Percentiles rank a stretch among this genome's conserved stretches.
Conservation (phyloP, 2,329 filamentous ascomycete species). For the Cladophialophora immunda region DNA sequence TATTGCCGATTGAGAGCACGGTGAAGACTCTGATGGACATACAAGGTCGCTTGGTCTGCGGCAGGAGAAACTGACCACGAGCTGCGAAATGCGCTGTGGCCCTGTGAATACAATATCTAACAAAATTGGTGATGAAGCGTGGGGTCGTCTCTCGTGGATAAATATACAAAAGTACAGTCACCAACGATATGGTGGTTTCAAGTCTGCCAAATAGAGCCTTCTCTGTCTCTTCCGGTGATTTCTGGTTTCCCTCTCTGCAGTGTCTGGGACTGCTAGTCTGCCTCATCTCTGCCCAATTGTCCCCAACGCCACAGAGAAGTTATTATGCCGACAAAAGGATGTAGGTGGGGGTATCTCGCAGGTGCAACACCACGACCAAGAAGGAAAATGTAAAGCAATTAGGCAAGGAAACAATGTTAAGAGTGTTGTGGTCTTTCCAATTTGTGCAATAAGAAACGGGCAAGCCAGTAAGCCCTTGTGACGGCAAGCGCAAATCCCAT, state of each 20-base stretch:
- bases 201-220: constrained; percentile 13
- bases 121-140: constrained; percentile 16
- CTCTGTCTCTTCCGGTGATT: constrained; percentile 7
- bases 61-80: not conserved
- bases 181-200: constrained; percentile 18
- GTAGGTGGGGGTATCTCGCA: constrained; percentile 32
- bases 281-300: constrained; percentile 5
- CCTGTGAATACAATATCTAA: constrained; percentile 13
- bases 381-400: constrained; percentile 17
- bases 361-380: constrained; percentile 25
- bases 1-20: too few species aligned
- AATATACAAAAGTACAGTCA: constrained; percentile 31
- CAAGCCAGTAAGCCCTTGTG: constrained; percentile 23
- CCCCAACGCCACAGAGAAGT: constrained; percentile 25
- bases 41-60: not conserved
- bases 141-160: constrained; percentile 27
- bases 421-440: constrained; percentile 22
- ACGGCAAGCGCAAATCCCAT: constrained; percentile 35
- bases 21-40: not conserved
- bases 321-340: constrained; percentile 27
- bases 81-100: not conserved
- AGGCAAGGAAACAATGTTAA: constrained; percentile 21
- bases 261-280: constrained; percentile 14
- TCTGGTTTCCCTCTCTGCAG: constrained; percentile 17
- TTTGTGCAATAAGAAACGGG: constrained; percentile 22